phyloP scores from a whole-genome alignment of 2,329 filamentous ascomycete genomes.

The Neonectria punicea region DNA sequence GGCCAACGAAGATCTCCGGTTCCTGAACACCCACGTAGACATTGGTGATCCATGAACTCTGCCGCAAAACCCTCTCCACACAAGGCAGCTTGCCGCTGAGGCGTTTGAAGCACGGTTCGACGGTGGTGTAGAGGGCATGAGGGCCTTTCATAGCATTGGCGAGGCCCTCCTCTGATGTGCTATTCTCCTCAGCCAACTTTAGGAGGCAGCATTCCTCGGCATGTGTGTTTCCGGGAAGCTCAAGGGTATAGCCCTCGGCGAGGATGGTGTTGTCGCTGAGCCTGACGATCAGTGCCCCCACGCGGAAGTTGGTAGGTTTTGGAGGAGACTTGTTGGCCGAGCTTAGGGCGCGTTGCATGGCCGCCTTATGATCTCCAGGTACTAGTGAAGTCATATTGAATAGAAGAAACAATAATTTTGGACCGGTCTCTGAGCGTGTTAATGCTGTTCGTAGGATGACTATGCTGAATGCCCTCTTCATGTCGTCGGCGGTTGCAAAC shows the following conservation, averaged over 20 bases:
- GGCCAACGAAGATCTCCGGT: conserved; percentile 87
- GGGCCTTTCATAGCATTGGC: conserved; percentile 48
- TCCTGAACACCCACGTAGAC: conserved; percentile 92
- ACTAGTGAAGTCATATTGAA: conserved; percentile 38
- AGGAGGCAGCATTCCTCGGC: conserved; percentile 92
- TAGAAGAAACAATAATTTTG: background rate
- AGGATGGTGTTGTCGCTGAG: conserved; percentile 68
- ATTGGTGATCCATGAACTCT: conserved; percentile 71
- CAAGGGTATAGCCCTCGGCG: conserved; percentile 88
- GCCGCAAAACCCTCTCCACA: conserved; percentile 78
- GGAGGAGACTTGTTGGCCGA: conserved; percentile 83
- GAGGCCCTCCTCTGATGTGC: conserved; percentile 65
- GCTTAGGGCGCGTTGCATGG: conserved; percentile 78
- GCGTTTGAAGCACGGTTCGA: conserved; percentile 84
- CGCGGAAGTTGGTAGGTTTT: conserved; percentile 90
- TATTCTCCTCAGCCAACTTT: conserved; percentile 69
- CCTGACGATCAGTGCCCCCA: conserved; percentile 87
- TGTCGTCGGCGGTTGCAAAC: conserved; percentile 29
- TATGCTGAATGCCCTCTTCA: background rate
- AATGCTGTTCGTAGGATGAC: background rate
- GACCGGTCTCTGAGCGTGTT: background rate
- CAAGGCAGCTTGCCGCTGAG: conserved; percentile 81
- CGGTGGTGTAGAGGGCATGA: conserved; percentile 83
- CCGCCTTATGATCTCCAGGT: conserved; percentile 56
- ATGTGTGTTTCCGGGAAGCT: conserved; percentile 92